Base-by-base conservation (phyloP, 2,329 filamentous ascomycete species). In the Boeremia exigua region DNA sequence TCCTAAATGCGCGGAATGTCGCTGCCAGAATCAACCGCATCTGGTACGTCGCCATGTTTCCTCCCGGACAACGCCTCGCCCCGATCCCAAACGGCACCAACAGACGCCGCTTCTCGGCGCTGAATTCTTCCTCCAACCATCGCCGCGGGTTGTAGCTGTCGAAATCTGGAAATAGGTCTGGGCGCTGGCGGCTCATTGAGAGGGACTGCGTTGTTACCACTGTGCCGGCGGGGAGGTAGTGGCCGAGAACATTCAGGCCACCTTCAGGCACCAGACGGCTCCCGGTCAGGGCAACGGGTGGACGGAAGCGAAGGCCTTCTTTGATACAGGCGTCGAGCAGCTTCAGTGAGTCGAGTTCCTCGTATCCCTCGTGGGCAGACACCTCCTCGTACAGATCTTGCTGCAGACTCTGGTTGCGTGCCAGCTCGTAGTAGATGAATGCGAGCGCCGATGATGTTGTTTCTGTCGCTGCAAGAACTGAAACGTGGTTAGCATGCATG, bases 11-110 rank as follows among this genome's bases (percentile, higher is more conserved):
- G 8, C 62, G 57, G 15, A 65, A 51, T 2, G 59, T 60, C 2
- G 61, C 62, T 7, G 54, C 55, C 7, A 65, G 51, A 15, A 65
- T 62, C 10, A 65, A 36, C 12, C 61, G 52, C 62, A 65, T 65
- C 40, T 63, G 62, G 19, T 63, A 65, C 0, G 59, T 63, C 2
- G 62, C 62, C 62, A 65, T 63, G 17, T 65, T 65, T 2, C 62
- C 61, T 29, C 61, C 62, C 2, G 62, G 62, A n/a, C 62, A 65
- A 25, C 62, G 57, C 2, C 62, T 50, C 6, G 62, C 60, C 6
- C 62, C 62, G 15, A 63, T 54, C 12, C 62, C 62, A 17, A 65
- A 65, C 3, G 61, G 62, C 27, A 61, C 62, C 2, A 65, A 53
- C 5, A 53, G 53, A 14, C 56, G 57, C 8, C 53, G 52, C 17